Base-by-base conservation (phyloP, 495 filamentous ascomycete species). In the Xylaria flabelliformis region DNA sequence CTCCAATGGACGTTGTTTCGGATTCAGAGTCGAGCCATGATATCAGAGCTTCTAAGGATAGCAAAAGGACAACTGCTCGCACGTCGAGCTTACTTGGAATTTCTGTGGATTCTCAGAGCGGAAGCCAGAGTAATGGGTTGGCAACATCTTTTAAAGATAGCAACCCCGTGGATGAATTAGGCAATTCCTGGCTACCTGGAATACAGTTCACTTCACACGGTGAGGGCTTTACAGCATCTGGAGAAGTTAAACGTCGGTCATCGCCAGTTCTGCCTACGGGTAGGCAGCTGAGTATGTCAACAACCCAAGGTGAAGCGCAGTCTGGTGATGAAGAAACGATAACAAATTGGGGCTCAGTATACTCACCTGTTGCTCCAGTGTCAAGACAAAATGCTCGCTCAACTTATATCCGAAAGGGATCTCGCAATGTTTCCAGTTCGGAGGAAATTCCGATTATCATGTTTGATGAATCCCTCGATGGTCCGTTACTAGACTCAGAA, bases 331-430 rank as follows among this genome's bases (percentile, higher is more conserved):
- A 77, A 26, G 73, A 82, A 39, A 72, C 74, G 6, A 81, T 68
- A 10, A 80, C 80, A 19, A 76, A 80, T 46, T 83, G 81, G 83
- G 83, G 80, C 50, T 80, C 81, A 5, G 74, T 81, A 12, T 74
- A 83, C 69, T 84, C 83, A n/a, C 81, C 82, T 6, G 77, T 84
- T 41, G 41, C 76, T 42, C 78, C 80, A 8, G 74, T 84, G n/a
- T 73, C 75, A 24, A 77, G 79, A 64, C 74, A 70, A 26, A 75
- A 77, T 62, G 79, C 79, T 34, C 78, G 78, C 26, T 77, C 79
- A n/a, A 75, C 80, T 4, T 78, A 80, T 55, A 76, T 83, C 46
- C 72, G 69, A 55, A 80, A 80, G 44, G 67, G 71, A 21, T 70
- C 71, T 21, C 74, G 65, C 9, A 67, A 50, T 21, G 64, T 63